Evolutionary conservation across 768 basidiomycete species (phyloP).

Genomic region (Leccinellum rugosiceps): DNA sequence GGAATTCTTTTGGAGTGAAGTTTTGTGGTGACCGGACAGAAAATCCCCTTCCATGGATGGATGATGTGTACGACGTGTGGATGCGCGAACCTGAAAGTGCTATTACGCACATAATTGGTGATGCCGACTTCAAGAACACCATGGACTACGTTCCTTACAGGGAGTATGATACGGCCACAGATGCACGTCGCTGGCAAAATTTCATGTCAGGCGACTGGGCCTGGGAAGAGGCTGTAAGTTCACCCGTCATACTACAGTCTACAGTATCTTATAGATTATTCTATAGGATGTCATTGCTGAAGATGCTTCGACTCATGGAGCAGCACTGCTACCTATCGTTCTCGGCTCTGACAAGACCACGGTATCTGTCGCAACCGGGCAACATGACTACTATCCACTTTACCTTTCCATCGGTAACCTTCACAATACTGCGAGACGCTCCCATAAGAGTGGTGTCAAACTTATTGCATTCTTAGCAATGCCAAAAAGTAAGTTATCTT

Average conservation of each 20-base stretch:
- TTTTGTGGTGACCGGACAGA: not conserved
- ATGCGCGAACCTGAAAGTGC: not conserved
- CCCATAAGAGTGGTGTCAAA: not conserved
- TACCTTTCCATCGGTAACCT: not conserved
- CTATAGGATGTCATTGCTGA: not conserved
- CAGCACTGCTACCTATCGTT: not conserved
- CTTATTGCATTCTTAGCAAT: not conserved
- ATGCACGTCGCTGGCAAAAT: not conserved
- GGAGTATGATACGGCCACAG: not conserved
- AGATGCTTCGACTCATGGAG: not conserved
- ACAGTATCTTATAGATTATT: not conserved
- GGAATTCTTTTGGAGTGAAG: not conserved
- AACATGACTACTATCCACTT: not conserved
- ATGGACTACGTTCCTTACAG: not conserved
- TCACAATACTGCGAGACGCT: not conserved
- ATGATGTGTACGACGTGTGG: not conserved
- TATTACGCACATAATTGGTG: not conserved
- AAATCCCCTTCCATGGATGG: not conserved
- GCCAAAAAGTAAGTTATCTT: not conserved
- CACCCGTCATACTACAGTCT: not conserved
- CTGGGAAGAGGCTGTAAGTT: not conserved
- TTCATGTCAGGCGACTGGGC: not conserved
- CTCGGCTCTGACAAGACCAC: not conserved
- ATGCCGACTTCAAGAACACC: not conserved
- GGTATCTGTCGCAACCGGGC: not conserved